Evolutionary conservation across 2,329 filamentous ascomycete species (phyloP), one percentile per base, ranked within the genome.

Genomic region (Alternaria solani): DNA sequence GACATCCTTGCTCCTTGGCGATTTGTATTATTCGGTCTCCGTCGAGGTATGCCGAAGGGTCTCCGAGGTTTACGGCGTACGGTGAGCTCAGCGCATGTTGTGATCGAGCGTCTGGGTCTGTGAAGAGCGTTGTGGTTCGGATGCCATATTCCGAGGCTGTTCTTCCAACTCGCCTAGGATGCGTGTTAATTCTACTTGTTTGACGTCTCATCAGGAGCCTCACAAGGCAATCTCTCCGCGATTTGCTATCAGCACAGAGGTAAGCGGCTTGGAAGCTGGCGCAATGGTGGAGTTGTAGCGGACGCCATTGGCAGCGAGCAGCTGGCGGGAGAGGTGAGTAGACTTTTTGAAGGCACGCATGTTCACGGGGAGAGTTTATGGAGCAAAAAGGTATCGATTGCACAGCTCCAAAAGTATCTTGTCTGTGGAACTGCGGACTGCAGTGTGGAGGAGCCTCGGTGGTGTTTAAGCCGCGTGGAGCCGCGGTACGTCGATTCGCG

Each of bases 201-300:
- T 8, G 11, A 8, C 11, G 7, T 39, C 11, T 32, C n/a, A 8
- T 11, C 32, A 36, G 23, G 8, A 12, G 34, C 20, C 81, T 65
- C 77, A 86, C 76, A 99, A 85, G 51, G 95, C 95, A 71, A 99
- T 99, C 81, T 99, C 95, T 71, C 95, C 95, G 70, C 95, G 90
- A 78, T 99, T 99, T 55, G 95, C 95, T 76, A 99, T 98, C 25
- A 99, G 86, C 42, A 98, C 91, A 8, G 93, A 96, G 56, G 88
- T 89, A 52, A 87, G 71, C n/a, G 83, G 70, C 54, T 78, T 83
- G 51, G 64, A 55, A 18, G 70, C 57, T 20, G 71, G 64, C 46
- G 73, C 57, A 51, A 60, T 60, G 30, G 75, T 72, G 16, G 76
- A 77, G 71, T 66, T 76, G 54, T 69, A 69, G 58, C 76, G 72